These are phyloP conservation scores for Cladosporium cucumerinum DNA, from an alignment of 2,329 filamentous ascomycete species.

Conservation along the genomic window DNA sequence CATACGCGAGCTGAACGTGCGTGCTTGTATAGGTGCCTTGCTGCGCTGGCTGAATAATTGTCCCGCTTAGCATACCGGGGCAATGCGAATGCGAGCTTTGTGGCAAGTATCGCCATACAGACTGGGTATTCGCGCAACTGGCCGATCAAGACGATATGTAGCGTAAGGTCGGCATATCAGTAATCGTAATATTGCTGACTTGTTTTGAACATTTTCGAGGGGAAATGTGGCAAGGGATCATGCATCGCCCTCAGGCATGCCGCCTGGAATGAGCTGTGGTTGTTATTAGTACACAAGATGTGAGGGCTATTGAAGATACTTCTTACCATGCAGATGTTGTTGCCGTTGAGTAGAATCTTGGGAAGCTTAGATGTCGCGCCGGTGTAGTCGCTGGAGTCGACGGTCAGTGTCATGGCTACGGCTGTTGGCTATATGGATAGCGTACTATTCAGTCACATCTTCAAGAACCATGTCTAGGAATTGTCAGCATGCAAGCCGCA, in stretches of 20 bases:
- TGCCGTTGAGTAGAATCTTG: slow-evolving; percentile 94
- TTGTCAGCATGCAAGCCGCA: background rate
- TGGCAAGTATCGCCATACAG: background rate
- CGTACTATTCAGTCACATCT: slow-evolving; percentile 87
- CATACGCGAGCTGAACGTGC: background rate
- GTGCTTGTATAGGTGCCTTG: background rate
- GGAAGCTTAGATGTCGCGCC: slow-evolving; percentile 83
- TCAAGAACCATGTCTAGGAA: slow-evolving; percentile 93
- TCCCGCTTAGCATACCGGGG: background rate
- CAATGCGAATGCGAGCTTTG: slow-evolving; percentile 8
- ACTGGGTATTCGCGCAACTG: background rate
- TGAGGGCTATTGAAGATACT: background rate
- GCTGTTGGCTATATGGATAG: slow-evolving; percentile 39
- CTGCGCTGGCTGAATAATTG: background rate
- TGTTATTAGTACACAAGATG: background rate
- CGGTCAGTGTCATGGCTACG: slow-evolving; percentile 1
- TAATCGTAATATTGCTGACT: background rate
- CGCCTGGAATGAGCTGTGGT: slow-evolving; percentile 25
- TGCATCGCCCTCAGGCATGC: slow-evolving; percentile 23
- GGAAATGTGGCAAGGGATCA: slow-evolving; percentile 4
- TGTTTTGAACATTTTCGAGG: background rate
- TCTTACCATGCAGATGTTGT: slow-evolving; percentile 98
- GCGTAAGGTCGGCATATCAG: background rate
- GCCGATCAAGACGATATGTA: background rate
- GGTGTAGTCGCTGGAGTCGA: slow-evolving; percentile 70